Base-by-base conservation (phyloP, 495 filamentous ascomycete species). In the Mycothermus thermophilus region DNA sequence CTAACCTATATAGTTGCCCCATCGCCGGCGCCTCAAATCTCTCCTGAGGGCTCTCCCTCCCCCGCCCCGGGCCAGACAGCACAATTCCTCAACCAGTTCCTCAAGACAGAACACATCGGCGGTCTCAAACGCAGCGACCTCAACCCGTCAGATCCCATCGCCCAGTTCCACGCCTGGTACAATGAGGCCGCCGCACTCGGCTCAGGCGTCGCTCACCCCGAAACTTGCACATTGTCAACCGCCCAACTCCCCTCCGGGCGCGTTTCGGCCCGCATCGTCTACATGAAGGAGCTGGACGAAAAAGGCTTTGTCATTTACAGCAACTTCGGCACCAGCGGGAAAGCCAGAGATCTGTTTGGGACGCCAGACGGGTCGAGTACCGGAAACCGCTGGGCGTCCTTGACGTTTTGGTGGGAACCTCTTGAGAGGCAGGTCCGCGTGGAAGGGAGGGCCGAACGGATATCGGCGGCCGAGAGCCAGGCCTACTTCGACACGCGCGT, bases 121-220 rank as follows among this genome's bases (percentile, higher is more conserved):
- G 51, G 60, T 3, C 69, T 83, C 31, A 51, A 61, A 19, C 60
- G 60, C 45, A 42, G 49, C 7, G 61, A 75, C 40, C 71, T 83
- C 26, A 49, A 67, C 36, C 43, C 61, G 12, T 29, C 61, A 5
- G 57, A 56, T 46, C 83, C 92, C 4, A 62, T 88, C 39, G 65
- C 64, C 34, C 88, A 93, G 57, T 95, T 95, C 66, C 71, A 93
- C 57, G 53, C 56, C 43, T 95, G 88, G 86, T 95, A 86, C 70
- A 64, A 65, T 8, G 66, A 72, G 39, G 80, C 85, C 0, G 74
- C 77, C 38, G 52, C 65, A 10, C 48, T 40, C 42, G 63, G 34
- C 20, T 47, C 49, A 10, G 52, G 63, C 11, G 70, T 85, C 31
- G 67, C 72, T 34, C 80, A 86, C 41, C 88, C 67, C 40, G 87